These are phyloP conservation scores for Obba rivulosa DNA, from an alignment of 768 basidiomycete genomes.

Conservation along the genomic window DNA sequence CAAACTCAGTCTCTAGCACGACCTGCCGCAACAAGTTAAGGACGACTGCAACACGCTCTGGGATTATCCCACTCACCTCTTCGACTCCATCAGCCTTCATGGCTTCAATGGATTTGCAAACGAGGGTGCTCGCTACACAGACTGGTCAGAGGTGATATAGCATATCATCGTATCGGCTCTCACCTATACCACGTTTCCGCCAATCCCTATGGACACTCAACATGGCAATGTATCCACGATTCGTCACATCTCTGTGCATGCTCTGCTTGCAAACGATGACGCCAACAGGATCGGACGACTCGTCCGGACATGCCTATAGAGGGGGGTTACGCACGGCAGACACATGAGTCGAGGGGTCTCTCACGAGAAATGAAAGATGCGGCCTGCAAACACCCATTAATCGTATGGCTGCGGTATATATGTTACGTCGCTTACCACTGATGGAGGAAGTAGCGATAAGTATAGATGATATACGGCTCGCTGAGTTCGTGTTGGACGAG, in stretches of 20 bases:
- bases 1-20: constrained; percentile 93
- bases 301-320: constrained; percentile 52
- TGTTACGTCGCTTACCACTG: constrained; percentile 69
- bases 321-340: constrained; percentile 18
- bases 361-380: constrained; percentile 77
- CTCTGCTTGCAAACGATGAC: constrained; percentile 98
- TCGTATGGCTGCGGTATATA: not conserved
- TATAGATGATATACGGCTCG: constrained; percentile 95
- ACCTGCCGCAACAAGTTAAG: constrained; percentile 42
- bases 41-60: not conserved
- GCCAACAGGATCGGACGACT: constrained; percentile 64
- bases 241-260: constrained; percentile 65
- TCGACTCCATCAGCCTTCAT: constrained; percentile 83
- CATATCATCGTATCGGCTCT: constrained; percentile 22
- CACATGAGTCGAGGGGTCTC: constrained; percentile 2
- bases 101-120: constrained; percentile 72
- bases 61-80: constrained; percentile 57
- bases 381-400: constrained; percentile 54
- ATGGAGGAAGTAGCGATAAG: constrained; percentile 93
- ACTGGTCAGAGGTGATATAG: not conserved
- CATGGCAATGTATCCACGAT: constrained; percentile 98
- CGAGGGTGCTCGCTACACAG: constrained; percentile 74
- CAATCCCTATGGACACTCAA: constrained; percentile 81
- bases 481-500: constrained; percentile 89
- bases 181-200: constrained; percentile 90